These are phyloP conservation scores for Plantago ovata DNA, from an alignment of 257 asterid genomes.

Conservation along the genomic window DNA sequence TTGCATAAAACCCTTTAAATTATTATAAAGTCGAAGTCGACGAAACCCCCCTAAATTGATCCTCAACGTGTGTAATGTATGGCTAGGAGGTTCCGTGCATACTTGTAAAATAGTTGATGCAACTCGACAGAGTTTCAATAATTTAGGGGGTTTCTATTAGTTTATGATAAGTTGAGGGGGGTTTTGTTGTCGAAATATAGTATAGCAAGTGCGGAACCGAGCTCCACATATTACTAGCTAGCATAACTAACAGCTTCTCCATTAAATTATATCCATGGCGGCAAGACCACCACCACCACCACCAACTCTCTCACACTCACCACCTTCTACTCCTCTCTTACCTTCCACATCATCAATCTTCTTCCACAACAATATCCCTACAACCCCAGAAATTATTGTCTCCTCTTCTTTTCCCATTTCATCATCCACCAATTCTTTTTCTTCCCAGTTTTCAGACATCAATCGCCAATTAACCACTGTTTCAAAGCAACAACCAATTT, in stretches of 20 bases:
- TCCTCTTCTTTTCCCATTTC: constrained; percentile 34
- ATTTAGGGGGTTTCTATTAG: too few relatives aligned
- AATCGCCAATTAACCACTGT: constrained; percentile 19
- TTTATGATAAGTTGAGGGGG: too few relatives aligned
- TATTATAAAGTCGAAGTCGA: too few relatives aligned
- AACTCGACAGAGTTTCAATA: too few relatives aligned
- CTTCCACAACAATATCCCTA: constrained; percentile 16
- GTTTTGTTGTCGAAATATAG: too few relatives aligned
- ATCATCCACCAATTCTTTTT: background rate
- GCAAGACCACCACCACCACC: constrained; percentile 38
- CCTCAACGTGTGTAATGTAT: too few relatives aligned
- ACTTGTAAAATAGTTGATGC: too few relatives aligned
- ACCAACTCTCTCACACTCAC: constrained; percentile 33
- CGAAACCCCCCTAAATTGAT: too few relatives aligned
- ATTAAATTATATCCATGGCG: constrained; percentile 26
- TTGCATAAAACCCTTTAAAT: too few relatives aligned
- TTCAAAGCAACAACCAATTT: constrained; percentile 42
- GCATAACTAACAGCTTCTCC: constrained; percentile 2
- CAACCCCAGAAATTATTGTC: constrained; percentile 28
- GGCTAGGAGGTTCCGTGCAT: too few relatives aligned
- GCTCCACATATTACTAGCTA: constrained; percentile 36
- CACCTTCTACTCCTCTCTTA: constrained; percentile 21
- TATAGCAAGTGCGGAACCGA: constrained; percentile 12
- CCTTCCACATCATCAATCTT: constrained; percentile 9
- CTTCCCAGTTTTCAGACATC: constrained; percentile 22